phyloP scores from a whole-genome alignment of 306 rosid genomes.

The Echinosophora koreensis region DNA sequence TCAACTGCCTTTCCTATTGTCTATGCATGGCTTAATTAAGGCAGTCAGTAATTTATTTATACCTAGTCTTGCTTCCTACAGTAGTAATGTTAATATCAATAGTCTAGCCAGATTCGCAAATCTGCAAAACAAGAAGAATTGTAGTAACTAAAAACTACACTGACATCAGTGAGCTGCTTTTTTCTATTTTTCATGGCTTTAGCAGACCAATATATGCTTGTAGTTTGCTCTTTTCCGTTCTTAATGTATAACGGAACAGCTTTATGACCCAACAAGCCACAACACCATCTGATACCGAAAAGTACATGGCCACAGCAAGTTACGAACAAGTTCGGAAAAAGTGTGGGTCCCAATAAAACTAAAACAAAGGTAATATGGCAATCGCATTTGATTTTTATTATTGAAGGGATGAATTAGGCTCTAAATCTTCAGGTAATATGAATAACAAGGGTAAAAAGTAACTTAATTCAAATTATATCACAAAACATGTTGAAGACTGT shows the following conservation, averaged over 20 bases:
- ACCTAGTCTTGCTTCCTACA: neutral
- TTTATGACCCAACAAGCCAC: constrained; percentile 4
- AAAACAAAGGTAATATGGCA: constrained; percentile 23
- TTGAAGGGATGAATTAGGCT: constrained; percentile 27
- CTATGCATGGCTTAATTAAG: constrained; percentile 4
- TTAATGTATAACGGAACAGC: neutral
- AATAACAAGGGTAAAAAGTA: constrained; percentile 15
- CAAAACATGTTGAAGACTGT: neutral
- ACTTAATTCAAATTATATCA: constrained; percentile 7
- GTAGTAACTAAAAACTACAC: constrained; percentile 9
- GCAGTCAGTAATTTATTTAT: neutral
- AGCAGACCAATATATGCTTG: constrained; percentile 15
- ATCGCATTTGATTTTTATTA: neutral
- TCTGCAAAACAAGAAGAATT: neutral
- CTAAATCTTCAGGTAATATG: constrained; percentile 10
- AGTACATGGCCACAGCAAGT: constrained; percentile 1
- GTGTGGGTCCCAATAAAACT: constrained; percentile 15
- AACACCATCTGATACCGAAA: constrained; percentile 2
- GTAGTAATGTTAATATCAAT: neutral
- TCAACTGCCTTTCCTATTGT: neutral
- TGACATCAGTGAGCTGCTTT: neutral
- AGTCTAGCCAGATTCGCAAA: constrained; percentile 17
- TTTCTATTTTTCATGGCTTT: neutral
- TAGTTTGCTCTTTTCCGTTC: neutral
- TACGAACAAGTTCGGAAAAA: constrained; percentile 10